Evolutionary conservation across 306 rosid genomes (phyloP).

Genomic region (Morella rubra): DNA sequence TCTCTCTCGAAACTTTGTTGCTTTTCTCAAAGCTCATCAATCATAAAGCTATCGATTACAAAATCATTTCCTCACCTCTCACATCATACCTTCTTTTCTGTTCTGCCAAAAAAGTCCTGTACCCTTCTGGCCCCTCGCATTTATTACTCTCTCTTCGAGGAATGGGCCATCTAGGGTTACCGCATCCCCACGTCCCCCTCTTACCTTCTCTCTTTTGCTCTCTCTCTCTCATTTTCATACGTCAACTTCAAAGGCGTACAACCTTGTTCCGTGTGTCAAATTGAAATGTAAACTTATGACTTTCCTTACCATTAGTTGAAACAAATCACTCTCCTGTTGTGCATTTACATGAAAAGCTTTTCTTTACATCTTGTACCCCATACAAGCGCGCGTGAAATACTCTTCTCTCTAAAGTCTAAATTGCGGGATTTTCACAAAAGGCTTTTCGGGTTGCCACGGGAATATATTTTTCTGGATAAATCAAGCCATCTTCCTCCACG

Average conservation of each 20-base stretch:
- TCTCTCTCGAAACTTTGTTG: neutral
- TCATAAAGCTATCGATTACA: constrained; percentile 99
- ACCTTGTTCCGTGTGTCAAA: constrained; percentile 46
- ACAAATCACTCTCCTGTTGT: neutral
- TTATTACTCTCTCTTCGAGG: constrained; percentile 51
- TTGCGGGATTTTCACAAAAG: too few species aligned
- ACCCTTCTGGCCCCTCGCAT: constrained; percentile 51
- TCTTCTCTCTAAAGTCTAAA: too few species aligned
- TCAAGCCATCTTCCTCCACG: too few species aligned
- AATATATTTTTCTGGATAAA: too few species aligned
- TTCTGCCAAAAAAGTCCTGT: constrained; percentile 61
- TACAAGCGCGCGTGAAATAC: neutral
- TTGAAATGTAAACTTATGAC: neutral
- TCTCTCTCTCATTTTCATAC: constrained; percentile 14
- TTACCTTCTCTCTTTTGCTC: constrained; percentile 24
- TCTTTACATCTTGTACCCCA: neutral
- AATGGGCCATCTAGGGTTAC: constrained; percentile 39
- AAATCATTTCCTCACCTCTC: constrained; percentile 79
- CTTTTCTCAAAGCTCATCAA: constrained; percentile 48
- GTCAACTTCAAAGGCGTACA: constrained; percentile 56
- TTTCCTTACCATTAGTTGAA: neutral
- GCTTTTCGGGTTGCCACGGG: too few species aligned
- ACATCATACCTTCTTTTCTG: constrained; percentile 57
- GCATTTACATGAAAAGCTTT: neutral
- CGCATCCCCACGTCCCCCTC: constrained; percentile 10